Evolutionary conservation across 805 yeast species (phyloP), one percentile per base, ranked within the genome.

Genomic region (Pichia thaimueangensis): DNA sequence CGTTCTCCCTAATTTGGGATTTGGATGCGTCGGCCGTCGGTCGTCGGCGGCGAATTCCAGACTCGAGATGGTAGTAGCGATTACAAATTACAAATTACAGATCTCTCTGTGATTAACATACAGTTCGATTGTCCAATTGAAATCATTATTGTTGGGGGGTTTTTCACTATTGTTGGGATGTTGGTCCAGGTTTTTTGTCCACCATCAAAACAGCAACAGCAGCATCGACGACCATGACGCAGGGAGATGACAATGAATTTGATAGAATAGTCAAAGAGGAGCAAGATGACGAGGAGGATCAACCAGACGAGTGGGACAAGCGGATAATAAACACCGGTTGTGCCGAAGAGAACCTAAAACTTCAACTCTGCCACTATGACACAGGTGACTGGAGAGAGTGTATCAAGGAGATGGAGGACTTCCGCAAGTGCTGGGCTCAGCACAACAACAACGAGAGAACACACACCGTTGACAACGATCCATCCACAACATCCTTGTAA

Each of bases 351-450:
- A 86, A 86, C 53, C 60, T 80, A 55, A 76, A 76, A 13, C 63
- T 86, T 25, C 86, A 81, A 40, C 61, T 85, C 27, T 86, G 95
- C 51, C 88, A 82, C 56, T 88, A 87, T 4, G 94, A 84, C 45
- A 81, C 80, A 1, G 77, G 77, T 23, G 94, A 86, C 56, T 86
- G 95, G 95, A 64, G 94, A 41, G 63, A 77, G 53, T 84, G 94
- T 50, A 58, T 76, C 2, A 63, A 65, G 16, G 93, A 85, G 70
- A 69, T 70, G 74, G 54, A 53, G 5, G 70, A 58, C 2, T 70
- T 70, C 45, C 62, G 61, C 24, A 56, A 62, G 41, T 70, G 75
- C 45, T 70, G 75, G 75, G 65, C 57, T 4, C 47, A 43, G 13
- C 61, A 65, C 43, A 49, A 60, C 36, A 70, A 70, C 53, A 60